A percentile compares a stretch with the other conserved stretches of the same genome.
Evolutionary conservation across 2,329 filamentous ascomycete species (phyloP).

Genomic region (Arthrobotrys pseudoclavata): DNA sequence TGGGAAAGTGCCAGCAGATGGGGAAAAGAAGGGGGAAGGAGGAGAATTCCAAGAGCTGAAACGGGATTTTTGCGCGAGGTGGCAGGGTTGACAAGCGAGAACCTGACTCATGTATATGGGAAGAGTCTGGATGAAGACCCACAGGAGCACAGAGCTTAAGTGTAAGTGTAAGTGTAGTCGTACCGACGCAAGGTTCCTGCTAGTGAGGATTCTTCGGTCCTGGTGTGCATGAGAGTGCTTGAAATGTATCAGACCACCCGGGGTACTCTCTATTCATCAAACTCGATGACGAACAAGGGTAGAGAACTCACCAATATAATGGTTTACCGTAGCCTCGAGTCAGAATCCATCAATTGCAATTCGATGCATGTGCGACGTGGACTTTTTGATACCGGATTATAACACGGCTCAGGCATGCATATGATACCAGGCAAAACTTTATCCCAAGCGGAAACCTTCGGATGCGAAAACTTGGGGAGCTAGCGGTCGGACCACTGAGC

Average conservation of each 20-base stretch:
- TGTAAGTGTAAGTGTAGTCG: too few relatives aligned
- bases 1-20: conserved; percentile 44
- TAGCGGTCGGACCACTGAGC: too few relatives aligned
- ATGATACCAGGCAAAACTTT: background rate
- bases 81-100: conserved; percentile 57
- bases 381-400: too few relatives aligned
- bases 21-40: conserved; percentile 48
- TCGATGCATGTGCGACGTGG: too few relatives aligned
- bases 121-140: conserved; percentile 24
- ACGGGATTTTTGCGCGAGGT: conserved; percentile 60
- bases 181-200: conserved; percentile 23
- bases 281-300: conserved; percentile 1
- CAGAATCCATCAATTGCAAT: background rate
- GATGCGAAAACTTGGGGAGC: background rate
- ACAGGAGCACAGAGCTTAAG: conserved; percentile 24
- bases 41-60: conserved; percentile 52
- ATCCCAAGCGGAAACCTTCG: conserved; percentile 6
- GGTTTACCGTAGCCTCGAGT: background rate
- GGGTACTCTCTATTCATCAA: background rate
- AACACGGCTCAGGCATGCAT: too few relatives aligned
- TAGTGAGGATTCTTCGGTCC: conserved; percentile 19
- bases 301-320: conserved; percentile 7
- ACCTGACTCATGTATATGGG: conserved; percentile 52
- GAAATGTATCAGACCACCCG: conserved; percentile 12
- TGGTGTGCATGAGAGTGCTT: conserved; percentile 3